A percentile compares a stretch with the other conserved stretches of the same genome.
These are phyloP conservation scores for Quercus dentata DNA, from an alignment of 306 rosid genomes.

Conservation along the genomic window DNA sequence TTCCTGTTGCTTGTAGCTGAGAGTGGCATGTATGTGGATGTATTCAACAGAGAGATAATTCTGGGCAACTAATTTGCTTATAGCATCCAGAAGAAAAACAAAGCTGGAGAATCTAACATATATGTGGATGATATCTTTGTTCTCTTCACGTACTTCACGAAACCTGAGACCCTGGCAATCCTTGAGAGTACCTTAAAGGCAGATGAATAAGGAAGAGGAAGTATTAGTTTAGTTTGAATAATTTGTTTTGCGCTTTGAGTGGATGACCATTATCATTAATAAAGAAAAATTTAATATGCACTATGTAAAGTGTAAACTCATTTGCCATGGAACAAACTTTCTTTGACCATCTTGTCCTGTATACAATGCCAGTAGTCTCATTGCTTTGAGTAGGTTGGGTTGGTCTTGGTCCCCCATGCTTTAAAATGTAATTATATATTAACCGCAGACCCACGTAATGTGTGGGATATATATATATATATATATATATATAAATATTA, in stretches of 20 bases:
- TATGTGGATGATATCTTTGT: conserved; percentile 89
- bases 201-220: conserved; percentile 77
- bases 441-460: no score
- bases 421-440: not conserved
- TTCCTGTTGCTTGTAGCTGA: conserved; percentile 96
- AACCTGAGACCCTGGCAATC: conserved; percentile 52
- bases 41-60: conserved; percentile 83
- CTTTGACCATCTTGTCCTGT: not conserved
- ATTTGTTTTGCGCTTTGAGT: conserved; percentile 10
- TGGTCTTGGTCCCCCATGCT: not conserved
- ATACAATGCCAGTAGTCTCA: not conserved
- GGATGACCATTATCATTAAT: conserved; percentile 6
- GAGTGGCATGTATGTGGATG: conserved; percentile 96
- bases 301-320: conserved; percentile 29
- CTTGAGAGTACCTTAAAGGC: conserved; percentile 52
- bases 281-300: conserved; percentile 20
- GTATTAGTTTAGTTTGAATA: conserved; percentile 36
- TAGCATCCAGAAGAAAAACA: conserved; percentile 76
- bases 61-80: conserved; percentile 50
- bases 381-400: not conserved
- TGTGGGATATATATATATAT: not conserved
- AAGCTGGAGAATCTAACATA: conserved; percentile 76
- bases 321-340: conserved; percentile 7
- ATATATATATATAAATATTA: no score
- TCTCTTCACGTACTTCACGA: conserved; percentile 78